phyloP scores from a whole-genome alignment of 225 moss, liverwort and hornwort species.

The Lunularia cruciata region DNA sequence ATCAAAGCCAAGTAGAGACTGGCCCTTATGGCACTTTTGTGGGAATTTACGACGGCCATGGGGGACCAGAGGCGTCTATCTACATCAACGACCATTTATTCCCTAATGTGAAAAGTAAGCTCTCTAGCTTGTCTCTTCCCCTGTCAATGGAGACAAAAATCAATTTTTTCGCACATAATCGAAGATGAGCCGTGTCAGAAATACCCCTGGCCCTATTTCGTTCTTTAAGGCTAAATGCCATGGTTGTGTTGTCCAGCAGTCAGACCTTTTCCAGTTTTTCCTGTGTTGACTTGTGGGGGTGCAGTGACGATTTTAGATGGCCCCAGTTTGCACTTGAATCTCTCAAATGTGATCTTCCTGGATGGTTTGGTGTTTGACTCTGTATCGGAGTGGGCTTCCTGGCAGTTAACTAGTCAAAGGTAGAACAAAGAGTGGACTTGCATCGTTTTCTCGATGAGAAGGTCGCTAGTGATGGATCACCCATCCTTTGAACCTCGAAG shows the following conservation, averaged over 20 bases:
- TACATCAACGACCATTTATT: constrained; percentile 77
- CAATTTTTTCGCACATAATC: not conserved
- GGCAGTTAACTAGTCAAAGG: constrained; percentile 7
- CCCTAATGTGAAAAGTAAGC: constrained; percentile 52
- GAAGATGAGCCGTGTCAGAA: not conserved
- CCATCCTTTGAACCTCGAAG: not conserved
- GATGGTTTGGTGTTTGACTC: constrained; percentile 7
- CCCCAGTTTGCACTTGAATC: not conserved
- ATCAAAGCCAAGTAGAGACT: constrained; percentile 85
- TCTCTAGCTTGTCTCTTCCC: not conserved
- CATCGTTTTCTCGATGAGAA: not conserved
- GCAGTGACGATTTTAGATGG: constrained; percentile 1
- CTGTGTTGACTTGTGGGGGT: constrained; percentile 1
- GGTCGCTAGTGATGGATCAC: constrained; percentile 3
- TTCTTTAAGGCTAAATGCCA: constrained; percentile 23
- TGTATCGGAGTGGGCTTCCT: not conserved
- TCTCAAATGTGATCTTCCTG: not conserved
- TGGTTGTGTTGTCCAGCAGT: constrained; percentile 27
- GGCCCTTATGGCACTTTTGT: constrained; percentile 84
- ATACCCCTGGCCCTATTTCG: not conserved
- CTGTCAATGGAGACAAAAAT: not conserved
- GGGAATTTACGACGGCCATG: constrained; percentile 95
- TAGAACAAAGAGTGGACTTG: not conserved
- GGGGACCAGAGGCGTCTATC: constrained; percentile 92
- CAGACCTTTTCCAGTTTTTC: not conserved